Evolutionary conservation across 768 basidiomycete species (phyloP).

Genomic region (Xerocomus spinulosus): DNA sequence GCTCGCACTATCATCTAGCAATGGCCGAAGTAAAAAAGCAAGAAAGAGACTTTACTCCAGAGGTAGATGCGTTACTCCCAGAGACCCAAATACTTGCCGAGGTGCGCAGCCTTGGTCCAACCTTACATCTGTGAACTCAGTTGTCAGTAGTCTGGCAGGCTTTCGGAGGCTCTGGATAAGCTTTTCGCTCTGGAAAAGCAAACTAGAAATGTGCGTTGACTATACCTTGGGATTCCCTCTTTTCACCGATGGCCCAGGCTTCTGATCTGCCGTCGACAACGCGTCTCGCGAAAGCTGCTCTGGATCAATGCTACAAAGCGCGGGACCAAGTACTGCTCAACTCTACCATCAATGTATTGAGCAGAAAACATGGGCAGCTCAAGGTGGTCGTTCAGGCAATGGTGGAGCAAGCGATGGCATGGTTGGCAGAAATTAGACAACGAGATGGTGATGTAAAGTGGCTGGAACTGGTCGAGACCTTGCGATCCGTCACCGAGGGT

Average conservation of each 20-base stretch:
- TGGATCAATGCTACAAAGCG: slow-evolving; percentile 68
- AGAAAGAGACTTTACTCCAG: slow-evolving; percentile 81
- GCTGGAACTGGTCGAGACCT: slow-evolving; percentile 84
- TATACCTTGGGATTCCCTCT: not conserved
- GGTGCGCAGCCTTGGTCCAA: slow-evolving; percentile 40
- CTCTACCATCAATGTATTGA: slow-evolving; percentile 58
- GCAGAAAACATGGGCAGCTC: slow-evolving; percentile 97
- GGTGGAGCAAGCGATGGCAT: slow-evolving; percentile 80
- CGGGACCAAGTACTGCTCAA: slow-evolving; percentile 70
- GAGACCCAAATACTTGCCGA: slow-evolving; percentile 64
- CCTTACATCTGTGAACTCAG: slow-evolving; percentile 6
- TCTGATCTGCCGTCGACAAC: slow-evolving; percentile 92
- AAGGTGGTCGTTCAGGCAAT: slow-evolving; percentile 88
- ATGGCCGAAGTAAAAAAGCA: slow-evolving; percentile 84
- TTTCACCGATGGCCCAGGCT: slow-evolving; percentile 49
- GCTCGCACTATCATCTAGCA: slow-evolving; percentile 39
- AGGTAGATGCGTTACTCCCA: slow-evolving; percentile 73
- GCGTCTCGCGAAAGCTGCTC: slow-evolving; percentile 69
- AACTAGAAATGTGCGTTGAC: slow-evolving; percentile 78
- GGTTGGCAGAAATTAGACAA: slow-evolving; percentile 73
- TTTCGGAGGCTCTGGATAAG: slow-evolving; percentile 87
- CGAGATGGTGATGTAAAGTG: slow-evolving; percentile 67
- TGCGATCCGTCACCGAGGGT: slow-evolving; percentile 91
- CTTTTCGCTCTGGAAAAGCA: slow-evolving; percentile 90
- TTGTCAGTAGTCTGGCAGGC: slow-evolving; percentile 60